Percentiles rank a stretch among this genome's conserved stretches.
Evolutionary conservation across 768 basidiomycete genomes (phyloP).

Genomic region (Lentinula detonsa): DNA sequence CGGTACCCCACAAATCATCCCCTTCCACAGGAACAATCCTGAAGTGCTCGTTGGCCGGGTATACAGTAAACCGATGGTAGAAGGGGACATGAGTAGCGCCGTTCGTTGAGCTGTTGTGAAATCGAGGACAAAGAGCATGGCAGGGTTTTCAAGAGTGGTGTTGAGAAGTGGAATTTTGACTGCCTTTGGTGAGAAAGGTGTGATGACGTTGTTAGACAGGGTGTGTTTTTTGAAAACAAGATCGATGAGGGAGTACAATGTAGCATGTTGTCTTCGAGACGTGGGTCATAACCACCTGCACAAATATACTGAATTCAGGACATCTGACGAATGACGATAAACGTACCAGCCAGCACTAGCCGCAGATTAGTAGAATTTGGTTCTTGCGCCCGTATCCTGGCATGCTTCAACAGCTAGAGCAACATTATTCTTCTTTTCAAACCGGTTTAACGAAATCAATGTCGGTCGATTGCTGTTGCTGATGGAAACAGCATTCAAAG

Average conservation of each 20-base stretch:
- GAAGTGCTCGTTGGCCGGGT: slow-evolving; percentile 94
- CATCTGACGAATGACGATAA: background rate
- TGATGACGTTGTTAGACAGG: slow-evolving; percentile 54
- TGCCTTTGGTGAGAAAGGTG: slow-evolving; percentile 33
- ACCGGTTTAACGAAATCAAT: slow-evolving; percentile 86
- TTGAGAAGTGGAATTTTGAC: slow-evolving; percentile 34
- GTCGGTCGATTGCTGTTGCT: slow-evolving; percentile 58
- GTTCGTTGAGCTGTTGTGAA: slow-evolving; percentile 83
- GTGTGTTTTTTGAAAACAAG: slow-evolving; percentile 41
- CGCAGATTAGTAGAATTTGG: slow-evolving; percentile 36
- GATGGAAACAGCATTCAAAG: background rate
- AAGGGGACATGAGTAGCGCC: slow-evolving; percentile 62
- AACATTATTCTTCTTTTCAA: slow-evolving; percentile 92
- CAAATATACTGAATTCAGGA: background rate
- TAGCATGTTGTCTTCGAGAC: slow-evolving; percentile 80
- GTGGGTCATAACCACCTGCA: slow-evolving; percentile 85
- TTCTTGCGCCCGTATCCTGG: slow-evolving; percentile 34
- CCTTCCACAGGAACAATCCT: slow-evolving; percentile 95
- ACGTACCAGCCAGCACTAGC: slow-evolving; percentile 73
- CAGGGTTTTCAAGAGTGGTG: slow-evolving; percentile 33
- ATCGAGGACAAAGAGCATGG: slow-evolving; percentile 87
- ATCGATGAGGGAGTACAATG: slow-evolving; percentile 55
- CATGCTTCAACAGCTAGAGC: slow-evolving; percentile 77
- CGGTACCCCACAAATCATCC: slow-evolving; percentile 84
- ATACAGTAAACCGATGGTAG: slow-evolving; percentile 77